Base-by-base conservation (phyloP, 2,329 filamentous ascomycete genomes). In the Penicillium oxalicum region DNA sequence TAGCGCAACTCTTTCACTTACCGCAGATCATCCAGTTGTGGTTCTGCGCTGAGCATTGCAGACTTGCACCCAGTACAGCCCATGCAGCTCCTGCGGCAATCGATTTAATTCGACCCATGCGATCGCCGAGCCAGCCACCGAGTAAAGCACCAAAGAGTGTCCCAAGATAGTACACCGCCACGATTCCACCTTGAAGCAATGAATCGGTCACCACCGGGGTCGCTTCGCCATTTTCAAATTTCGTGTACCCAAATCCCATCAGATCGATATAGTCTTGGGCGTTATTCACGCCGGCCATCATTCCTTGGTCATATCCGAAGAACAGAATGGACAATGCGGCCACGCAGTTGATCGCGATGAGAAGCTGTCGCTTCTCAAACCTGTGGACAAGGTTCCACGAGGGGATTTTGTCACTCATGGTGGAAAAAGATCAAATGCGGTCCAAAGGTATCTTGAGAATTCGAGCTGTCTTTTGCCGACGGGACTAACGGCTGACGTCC, bases 11-110 rank as follows among this genome's bases (percentile, higher is more conserved):
- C 18, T 3, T 38, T 26, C n/a, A 39, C 34, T 45, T 67, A 79
- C 76, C 76, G 59, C 78, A 83, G 51, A 86, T 83, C 83, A 87
- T 87, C 84, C 83, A 87, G 27, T 77, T 70, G 38, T 79, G 72
- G 55, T 85, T 86, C 68, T 80, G 76, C 0, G 85, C 82, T 0
- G 81, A 81, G 52, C 77, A 79, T 64, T 88, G 85, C 52, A 89
- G 64, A 12, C 71, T 68, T 0, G 84, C 85, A 1, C 84, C 84
- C 12, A 83, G 45, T 9, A 81, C 73, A 2, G 75, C 79, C 79
- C 78, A 84, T 2, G 74, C 58, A 25, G 78, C 70, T 9, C 80
- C 83, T 0, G 79, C 59, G 2, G 77, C 82, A 58, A 87, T 86
- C 0, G 82, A 81, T 59, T 74, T 79, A 54, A 85, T 80, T 45